Base-by-base conservation (phyloP, 108 stramenopile genomes). In the Nitzschia inconspicua region DNA sequence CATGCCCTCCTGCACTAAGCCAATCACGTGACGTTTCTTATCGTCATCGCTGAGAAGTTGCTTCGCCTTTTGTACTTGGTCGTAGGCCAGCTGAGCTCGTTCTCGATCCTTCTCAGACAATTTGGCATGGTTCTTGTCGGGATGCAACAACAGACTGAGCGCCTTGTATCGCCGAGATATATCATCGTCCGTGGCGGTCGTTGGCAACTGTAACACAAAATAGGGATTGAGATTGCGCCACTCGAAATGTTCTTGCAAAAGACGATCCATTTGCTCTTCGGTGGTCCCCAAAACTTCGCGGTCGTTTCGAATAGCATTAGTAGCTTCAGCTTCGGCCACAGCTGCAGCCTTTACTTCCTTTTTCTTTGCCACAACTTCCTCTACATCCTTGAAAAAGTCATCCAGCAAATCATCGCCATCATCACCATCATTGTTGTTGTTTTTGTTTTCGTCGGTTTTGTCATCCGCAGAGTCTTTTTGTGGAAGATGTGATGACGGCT, bases 201-300 rank as follows among this genome's bases (percentile, higher is more conserved):
- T 61, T 19, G 85, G 70, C 3, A 89, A 51, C 53, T 87, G 85
- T 29, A 93, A 59, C 0, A 93, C 88, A 59, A 66, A 69, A 49
- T 75, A 93, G 22, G 92, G 92, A 65, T 93, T 93, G 20, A 93
- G 71, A 55, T 93, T 93, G 16, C 83, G 80, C 92, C 92, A 93
- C 70, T 89, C 80, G 62, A 86, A 86, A 29, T 88, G 87, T 18
- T 68, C 55, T 65, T 72, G 73, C 36, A 93, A 57, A 31, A 93
- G 73, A 27, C 92, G 88, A 41, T 93, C 81, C 52, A 88, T 90
- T 70, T 93, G 88, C n/a, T 70, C 49, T 23, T 60, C 9, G 9
- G 81, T 65, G 8, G 84, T 77, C 22, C 91, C 91, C 25, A 93
- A 65, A 32, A 76, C 74, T 42, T 67, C 74, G 18, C 82, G 50